phyloP scores from a whole-genome alignment of 306 rosid species.

The Cucurbita pepo region DNA sequence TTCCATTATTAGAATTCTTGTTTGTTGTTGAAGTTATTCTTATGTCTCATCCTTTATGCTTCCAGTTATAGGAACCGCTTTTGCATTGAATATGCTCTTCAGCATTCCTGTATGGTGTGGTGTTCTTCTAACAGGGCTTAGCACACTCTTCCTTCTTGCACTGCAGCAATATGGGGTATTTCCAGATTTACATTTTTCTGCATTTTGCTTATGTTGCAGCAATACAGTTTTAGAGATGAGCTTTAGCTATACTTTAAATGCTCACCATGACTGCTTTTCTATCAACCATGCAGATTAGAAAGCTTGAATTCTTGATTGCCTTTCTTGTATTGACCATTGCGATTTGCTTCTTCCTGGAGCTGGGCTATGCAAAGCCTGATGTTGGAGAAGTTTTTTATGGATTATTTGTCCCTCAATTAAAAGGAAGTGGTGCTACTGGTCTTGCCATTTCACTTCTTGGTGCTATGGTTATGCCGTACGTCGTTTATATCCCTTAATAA shows the following conservation, averaged over 20 bases:
- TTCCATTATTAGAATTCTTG: not conserved
- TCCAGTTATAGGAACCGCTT: constrained; percentile 52
- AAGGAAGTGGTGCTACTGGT: constrained; percentile 84
- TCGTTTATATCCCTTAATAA: constrained; percentile 9
- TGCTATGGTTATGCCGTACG: constrained; percentile 99
- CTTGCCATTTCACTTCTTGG: constrained; percentile 98
- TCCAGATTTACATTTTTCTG: not conserved
- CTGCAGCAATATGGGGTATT: constrained; percentile 95
- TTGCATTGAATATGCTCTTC: constrained; percentile 56
- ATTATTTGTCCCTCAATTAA: constrained; percentile 76
- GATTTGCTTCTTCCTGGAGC: constrained; percentile 77
- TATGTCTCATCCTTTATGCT: constrained; percentile 4
- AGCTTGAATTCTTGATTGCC: constrained; percentile 89
- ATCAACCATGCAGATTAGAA: constrained; percentile 53
- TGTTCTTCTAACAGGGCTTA: constrained; percentile 41
- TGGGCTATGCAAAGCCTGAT: constrained; percentile 74
- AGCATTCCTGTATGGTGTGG: constrained; percentile 41
- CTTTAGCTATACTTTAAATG: not conserved
- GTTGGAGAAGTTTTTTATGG: constrained; percentile 55
- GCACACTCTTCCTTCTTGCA: constrained; percentile 35
- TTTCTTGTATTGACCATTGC: constrained; percentile 82
- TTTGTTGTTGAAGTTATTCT: not conserved
- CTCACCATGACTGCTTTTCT: not conserved
- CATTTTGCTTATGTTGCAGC: not conserved
- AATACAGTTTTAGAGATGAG: not conserved